Evolutionary conservation across 2,329 filamentous ascomycete species (phyloP).

Genomic region (Podosphaera fusca): DNA sequence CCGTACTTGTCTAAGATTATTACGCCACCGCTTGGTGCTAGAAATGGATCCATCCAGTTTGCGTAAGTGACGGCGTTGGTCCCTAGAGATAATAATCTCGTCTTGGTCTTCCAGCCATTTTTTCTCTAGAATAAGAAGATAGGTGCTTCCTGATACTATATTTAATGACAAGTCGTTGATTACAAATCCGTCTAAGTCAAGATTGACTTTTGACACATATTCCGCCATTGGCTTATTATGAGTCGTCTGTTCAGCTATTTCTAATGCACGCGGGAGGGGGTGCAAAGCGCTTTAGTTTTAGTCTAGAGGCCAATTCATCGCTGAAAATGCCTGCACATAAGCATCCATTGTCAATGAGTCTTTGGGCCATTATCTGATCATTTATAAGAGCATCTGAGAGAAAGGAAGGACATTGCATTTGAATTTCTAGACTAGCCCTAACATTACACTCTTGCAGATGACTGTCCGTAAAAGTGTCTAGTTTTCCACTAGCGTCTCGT

Average conservation of each 20-base stretch:
- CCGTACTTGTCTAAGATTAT: background rate
- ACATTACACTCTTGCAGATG: background rate
- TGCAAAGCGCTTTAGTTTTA: background rate
- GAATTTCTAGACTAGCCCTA: background rate
- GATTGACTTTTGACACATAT: background rate
- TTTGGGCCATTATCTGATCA: background rate
- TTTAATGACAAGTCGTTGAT: background rate
- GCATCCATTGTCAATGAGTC: background rate
- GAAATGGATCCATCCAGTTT: background rate
- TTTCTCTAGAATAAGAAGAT: background rate
- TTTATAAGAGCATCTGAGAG: background rate
- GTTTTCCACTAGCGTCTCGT: background rate
- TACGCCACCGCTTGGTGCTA: background rate
- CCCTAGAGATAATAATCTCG: background rate
- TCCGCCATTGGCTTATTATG: background rate
- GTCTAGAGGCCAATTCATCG: background rate
- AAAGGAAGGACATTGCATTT: background rate
- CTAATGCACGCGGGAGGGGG: background rate
- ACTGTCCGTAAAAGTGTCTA: background rate
- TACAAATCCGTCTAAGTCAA: background rate
- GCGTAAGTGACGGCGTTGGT: background rate
- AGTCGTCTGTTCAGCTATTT: background rate
- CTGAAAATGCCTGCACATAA: background rate
- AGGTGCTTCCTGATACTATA: background rate
- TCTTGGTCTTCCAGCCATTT: background rate